phyloP scores from a whole-genome alignment of 768 basidiomycete genomes.

The Suillus occidentalis region DNA sequence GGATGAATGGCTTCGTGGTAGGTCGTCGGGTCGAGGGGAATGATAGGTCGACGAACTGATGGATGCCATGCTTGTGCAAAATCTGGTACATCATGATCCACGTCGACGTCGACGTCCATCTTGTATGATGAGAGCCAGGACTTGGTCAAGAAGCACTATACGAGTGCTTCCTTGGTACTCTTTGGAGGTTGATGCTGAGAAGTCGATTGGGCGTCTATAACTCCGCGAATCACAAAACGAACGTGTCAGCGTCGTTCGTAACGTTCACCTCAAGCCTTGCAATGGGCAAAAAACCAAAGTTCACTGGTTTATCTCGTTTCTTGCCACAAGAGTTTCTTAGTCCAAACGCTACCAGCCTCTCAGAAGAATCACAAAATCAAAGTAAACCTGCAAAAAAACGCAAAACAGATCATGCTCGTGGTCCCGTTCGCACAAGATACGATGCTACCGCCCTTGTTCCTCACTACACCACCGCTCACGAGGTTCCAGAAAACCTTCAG shows the following conservation, averaged over 20 bases:
- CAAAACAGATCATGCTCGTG: constrained; percentile 25
- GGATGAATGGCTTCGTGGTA: constrained; percentile 25
- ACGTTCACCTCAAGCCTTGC: background rate
- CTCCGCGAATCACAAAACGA: constrained; percentile 3
- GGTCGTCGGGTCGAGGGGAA: constrained; percentile 12
- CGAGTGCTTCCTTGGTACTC: background rate
- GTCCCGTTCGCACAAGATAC: constrained; percentile 42
- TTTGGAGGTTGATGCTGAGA: background rate
- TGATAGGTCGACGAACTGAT: constrained; percentile 29
- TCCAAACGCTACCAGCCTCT: constrained; percentile 3
- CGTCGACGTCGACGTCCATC: constrained; percentile 5
- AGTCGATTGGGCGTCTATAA: background rate
- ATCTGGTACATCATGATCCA: background rate
- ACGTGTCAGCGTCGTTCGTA: background rate
- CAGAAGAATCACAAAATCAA: constrained; percentile 6
- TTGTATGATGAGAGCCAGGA: background rate
- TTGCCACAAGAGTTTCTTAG: constrained; percentile 39
- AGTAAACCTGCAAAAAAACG: constrained; percentile 17
- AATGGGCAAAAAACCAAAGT: constrained; percentile 41
- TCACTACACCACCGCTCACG: constrained; percentile 56
- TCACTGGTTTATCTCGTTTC: constrained; percentile 47
- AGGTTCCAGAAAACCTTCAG: constrained; percentile 76
- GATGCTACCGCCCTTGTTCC: constrained; percentile 77
- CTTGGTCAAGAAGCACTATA: background rate
- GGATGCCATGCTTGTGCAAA: constrained; percentile 23